Conservation (phyloP, 106 monocot species). For the Dendrobium chrysotoxum region DNA sequence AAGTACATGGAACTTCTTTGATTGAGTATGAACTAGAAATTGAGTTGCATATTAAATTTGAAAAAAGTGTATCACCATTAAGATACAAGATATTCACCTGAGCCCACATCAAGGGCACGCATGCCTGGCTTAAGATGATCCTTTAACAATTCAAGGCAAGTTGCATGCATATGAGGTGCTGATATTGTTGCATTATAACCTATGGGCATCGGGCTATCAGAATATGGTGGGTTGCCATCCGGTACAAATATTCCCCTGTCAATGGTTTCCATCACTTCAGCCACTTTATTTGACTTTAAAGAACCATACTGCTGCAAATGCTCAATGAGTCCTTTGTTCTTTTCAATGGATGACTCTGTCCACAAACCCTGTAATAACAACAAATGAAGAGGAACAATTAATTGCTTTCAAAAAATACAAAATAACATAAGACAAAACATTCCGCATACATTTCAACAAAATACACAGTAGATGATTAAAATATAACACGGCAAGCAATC, state of each 20-base stretch:
- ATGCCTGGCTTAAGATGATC: slow-evolving; percentile 77
- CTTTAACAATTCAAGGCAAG: slow-evolving; percentile 66
- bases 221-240: slow-evolving; percentile 41
- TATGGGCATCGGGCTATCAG: slow-evolving; percentile 79
- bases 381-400: background rate
- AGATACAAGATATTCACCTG: slow-evolving; percentile 38
- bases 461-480: background rate
- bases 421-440: background rate
- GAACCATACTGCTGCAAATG: slow-evolving; percentile 47
- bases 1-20: background rate
- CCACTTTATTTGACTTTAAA: slow-evolving; percentile 59
- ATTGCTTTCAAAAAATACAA: background rate
- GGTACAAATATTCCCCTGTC: slow-evolving; percentile 77
- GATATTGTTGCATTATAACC: slow-evolving; percentile 93
- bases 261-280: slow-evolving; percentile 73
- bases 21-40: background rate
- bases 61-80: background rate
- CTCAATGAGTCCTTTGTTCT: slow-evolving; percentile 58
- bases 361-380: slow-evolving; percentile 36
- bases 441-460: background rate
- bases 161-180: slow-evolving; percentile 89
- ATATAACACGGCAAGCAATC: background rate
- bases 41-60: background rate
- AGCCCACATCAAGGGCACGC: slow-evolving; percentile 84
- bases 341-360: slow-evolving; percentile 40